Base-by-base conservation (phyloP, 2,329 filamentous ascomycete species). In the Colletotrichum gloeosporioides region DNA sequence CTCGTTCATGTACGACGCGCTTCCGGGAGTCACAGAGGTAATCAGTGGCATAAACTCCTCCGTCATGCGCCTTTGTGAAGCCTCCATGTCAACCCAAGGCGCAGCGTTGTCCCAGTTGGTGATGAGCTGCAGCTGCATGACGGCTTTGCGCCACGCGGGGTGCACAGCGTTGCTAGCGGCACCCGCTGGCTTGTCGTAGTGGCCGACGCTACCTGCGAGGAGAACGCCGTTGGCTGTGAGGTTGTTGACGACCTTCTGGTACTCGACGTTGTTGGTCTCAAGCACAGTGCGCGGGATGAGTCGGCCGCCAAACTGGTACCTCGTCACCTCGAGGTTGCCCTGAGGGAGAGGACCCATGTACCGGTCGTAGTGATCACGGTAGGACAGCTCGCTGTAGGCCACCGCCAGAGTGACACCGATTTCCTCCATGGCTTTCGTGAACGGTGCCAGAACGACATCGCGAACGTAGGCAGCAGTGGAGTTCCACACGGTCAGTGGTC, bases 1-100 rank as follows among this genome's bases (percentile, higher is more conserved):
- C 82, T 92, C 90, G 78, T 90, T 90, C 84, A 89, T 83, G 80
- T 90, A 90, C 3, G 85, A 82, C 4, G 86, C 88, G 10, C 84
- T 82, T 1, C 83, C 84, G 1, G 87, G 86, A 1, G 87, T 87
- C 8, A 86, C 81, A 3, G 78, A 81, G 77, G 84, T 82, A 59
- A 79, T 81, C 27, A 80, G 57, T 0, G 82, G 83, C 73, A 83
- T 79, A 63, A 83, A 79, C 68, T 81, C 77, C 57, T 83, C 73
- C 12, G 83, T 84, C 76, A 84, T 83, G 27, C 77, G 78, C 29
- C 69, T 75, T 75, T 84, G 83, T 6, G 78, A 77, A 32, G 77
- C 79, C 10, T 82, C 63, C 77, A 82, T 82, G 13, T 80, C 77
- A 6, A 65, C 76, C 72, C 79, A 80, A 2, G 78, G 76, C 16